Evolutionary conservation across 2,329 filamentous ascomycete species (phyloP).

Genomic region (Peltaster fructicola): DNA sequence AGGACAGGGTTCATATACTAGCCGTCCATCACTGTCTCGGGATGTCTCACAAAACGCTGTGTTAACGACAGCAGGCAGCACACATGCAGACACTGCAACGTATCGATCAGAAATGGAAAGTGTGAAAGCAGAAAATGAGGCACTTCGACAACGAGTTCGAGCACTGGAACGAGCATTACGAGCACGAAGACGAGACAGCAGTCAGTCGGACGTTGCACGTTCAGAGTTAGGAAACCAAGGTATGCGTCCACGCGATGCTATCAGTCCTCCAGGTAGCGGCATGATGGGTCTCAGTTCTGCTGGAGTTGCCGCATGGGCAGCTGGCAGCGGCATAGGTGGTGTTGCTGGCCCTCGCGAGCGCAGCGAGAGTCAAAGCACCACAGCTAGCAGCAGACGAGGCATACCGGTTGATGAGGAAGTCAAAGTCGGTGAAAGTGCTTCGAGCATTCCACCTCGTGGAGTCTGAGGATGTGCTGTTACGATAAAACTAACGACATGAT

Average conservation of each 20-base stretch:
- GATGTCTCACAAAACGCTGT: conserved; percentile 12
- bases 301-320: conserved; percentile 15
- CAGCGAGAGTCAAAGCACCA: conserved; percentile 21
- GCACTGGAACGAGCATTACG: conserved; percentile 27
- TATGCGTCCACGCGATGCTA: neutral
- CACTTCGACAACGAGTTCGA: conserved; percentile 28
- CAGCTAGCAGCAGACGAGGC: conserved; percentile 15
- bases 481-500: too few relatives aligned
- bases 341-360: conserved; percentile 19
- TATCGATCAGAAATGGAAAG: conserved; percentile 30
- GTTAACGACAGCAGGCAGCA: conserved; percentile 11
- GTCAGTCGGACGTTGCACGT: conserved; percentile 12
- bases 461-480: too few relatives aligned
- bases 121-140: conserved; percentile 32
- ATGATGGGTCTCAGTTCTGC: conserved; percentile 1
- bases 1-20: neutral
- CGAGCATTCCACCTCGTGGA: too few relatives aligned
- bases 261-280: too few relatives aligned
- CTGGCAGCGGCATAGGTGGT: conserved; percentile 14
- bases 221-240: neutral
- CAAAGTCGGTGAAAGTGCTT: conserved; percentile 20
- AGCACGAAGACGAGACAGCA: conserved; percentile 15
- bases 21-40: conserved; percentile 16
- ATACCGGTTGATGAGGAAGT: conserved; percentile 14
- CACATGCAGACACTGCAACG: conserved; percentile 21